These are phyloP conservation scores for Cyberlindnera meyerae DNA, from an alignment of 805 yeast species.

Conservation along the genomic window DNA sequence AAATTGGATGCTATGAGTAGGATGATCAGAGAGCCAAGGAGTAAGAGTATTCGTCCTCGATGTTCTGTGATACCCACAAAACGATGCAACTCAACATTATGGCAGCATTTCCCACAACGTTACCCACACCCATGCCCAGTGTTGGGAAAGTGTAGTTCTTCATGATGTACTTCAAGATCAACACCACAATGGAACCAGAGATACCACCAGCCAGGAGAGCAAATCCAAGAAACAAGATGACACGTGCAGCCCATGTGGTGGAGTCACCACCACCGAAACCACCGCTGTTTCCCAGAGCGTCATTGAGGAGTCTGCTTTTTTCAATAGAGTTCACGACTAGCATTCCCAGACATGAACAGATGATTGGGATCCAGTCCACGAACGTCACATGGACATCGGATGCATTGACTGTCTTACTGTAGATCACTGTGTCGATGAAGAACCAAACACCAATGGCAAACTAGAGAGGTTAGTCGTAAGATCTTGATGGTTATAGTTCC, in stretches of 20 bases:
- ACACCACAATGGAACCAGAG: constrained; percentile 85
- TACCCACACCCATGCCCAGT: constrained; percentile 88
- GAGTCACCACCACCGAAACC: constrained; percentile 36
- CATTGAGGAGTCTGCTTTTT: constrained; percentile 35
- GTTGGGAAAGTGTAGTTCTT: constrained; percentile 82
- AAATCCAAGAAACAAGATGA: constrained; percentile 86
- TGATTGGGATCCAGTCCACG: constrained; percentile 92
- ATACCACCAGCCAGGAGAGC: constrained; percentile 90
- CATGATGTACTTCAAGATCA: constrained; percentile 77
- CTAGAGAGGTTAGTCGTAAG: constrained; percentile 3
- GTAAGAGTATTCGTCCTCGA: constrained; percentile 94
- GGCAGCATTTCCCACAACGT: constrained; percentile 72
- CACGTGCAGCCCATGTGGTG: constrained; percentile 91
- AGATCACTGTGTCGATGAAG: constrained; percentile 83
- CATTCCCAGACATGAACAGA: constrained; percentile 88
- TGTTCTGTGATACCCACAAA: constrained; percentile 91
- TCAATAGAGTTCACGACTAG: constrained; percentile 53
- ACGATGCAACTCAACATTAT: constrained; percentile 86
- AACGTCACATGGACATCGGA: constrained; percentile 83
- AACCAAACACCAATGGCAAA: constrained; percentile 89
- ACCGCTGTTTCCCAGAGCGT: constrained; percentile 28
- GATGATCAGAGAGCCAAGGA: constrained; percentile 62
- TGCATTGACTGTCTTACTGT: constrained; percentile 79
- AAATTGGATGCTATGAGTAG: neutral
- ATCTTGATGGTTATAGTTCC: constrained; percentile 12